These are phyloP conservation scores for Diaporthe aspalathi DNA, from an alignment of 2,329 filamentous ascomycete genomes.

Conservation along the genomic window DNA sequence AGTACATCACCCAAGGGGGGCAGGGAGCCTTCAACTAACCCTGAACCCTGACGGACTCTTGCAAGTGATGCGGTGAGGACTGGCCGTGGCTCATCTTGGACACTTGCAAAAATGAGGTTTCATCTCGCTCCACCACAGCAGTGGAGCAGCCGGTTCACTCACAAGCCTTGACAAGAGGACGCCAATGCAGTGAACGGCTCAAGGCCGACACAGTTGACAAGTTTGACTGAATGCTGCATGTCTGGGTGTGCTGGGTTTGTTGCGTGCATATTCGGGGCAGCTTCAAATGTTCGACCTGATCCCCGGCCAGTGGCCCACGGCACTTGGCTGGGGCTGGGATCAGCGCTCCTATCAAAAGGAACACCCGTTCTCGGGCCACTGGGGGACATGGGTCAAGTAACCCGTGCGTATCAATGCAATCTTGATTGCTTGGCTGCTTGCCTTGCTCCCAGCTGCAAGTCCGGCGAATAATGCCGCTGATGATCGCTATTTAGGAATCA, in stretches of 20 bases:
- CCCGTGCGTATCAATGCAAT: slow-evolving; percentile 26
- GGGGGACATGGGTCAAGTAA: slow-evolving; percentile 9
- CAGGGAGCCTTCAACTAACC: background rate
- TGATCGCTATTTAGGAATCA: too few species aligned
- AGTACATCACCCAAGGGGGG: too few species aligned
- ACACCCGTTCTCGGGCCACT: slow-evolving; percentile 12
- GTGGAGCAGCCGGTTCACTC: background rate
- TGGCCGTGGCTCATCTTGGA: background rate
- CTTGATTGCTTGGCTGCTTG: slow-evolving; percentile 16
- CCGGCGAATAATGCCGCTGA: background rate
- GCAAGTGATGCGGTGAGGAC: slow-evolving; percentile 2
- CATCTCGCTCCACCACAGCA: background rate
- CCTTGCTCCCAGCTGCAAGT: background rate
- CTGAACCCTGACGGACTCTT: background rate
- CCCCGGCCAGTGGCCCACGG: background rate
- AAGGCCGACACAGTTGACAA: background rate
- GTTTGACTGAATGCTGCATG: background rate
- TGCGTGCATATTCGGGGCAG: background rate
- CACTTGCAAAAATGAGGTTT: background rate
- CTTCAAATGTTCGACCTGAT: background rate
- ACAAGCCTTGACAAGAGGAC: background rate
- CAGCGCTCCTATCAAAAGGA: slow-evolving; percentile 20
- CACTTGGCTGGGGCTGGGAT: slow-evolving; percentile 2
- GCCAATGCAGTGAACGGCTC: background rate
- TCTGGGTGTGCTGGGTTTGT: too few species aligned